phyloP scores from a whole-genome alignment of 2,329 filamentous ascomycete species.

The Aspergillus neotritici region DNA sequence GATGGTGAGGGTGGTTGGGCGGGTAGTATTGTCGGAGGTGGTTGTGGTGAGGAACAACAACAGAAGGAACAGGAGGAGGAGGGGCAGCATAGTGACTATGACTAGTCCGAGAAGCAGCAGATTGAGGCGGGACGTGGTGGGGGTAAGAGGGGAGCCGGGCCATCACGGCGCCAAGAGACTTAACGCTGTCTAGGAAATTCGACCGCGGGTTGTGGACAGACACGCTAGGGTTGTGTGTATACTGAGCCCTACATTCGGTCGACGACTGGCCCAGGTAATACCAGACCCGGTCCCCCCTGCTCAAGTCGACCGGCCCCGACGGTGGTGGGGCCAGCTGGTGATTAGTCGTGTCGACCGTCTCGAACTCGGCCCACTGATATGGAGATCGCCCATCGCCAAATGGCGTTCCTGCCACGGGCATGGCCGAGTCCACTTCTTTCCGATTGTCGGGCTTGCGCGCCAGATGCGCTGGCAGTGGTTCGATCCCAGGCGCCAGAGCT shows the following conservation, averaged over 20 bases:
- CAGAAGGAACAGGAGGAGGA: conserved; percentile 4
- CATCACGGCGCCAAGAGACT: conserved; percentile 33
- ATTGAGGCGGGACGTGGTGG: conserved; percentile 24
- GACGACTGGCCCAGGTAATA: conserved; percentile 80
- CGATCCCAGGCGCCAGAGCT: conserved; percentile 41
- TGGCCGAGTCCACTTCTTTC: conserved; percentile 54
- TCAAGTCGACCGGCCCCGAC: conserved; percentile 61
- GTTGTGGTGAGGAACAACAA: conserved; percentile 13
- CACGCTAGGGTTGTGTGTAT: conserved; percentile 68
- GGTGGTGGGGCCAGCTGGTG: conserved; percentile 54
- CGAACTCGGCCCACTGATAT: conserved; percentile 74
- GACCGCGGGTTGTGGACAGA: conserved; percentile 43
- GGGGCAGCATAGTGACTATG: conserved; percentile 9
- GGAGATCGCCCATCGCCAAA: conserved; percentile 56
- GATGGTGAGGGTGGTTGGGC: conserved; percentile 11
- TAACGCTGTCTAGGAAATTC: conserved; percentile 47
- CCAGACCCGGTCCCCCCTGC: conserved; percentile 72
- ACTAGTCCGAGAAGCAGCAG: not conserved
- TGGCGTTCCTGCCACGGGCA: conserved; percentile 59
- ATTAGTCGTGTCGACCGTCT: conserved; percentile 51
- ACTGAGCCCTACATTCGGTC: conserved; percentile 85
- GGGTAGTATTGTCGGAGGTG: conserved; percentile 3
- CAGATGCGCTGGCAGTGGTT: conserved; percentile 44
- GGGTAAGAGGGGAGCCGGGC: conserved; percentile 22
- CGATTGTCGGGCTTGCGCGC: conserved; percentile 47